Percentiles rank a stretch among this genome's conserved stretches.
phyloP scores from a whole-genome alignment of 2,329 filamentous ascomycete species.

The Neospermospora avenae region DNA sequence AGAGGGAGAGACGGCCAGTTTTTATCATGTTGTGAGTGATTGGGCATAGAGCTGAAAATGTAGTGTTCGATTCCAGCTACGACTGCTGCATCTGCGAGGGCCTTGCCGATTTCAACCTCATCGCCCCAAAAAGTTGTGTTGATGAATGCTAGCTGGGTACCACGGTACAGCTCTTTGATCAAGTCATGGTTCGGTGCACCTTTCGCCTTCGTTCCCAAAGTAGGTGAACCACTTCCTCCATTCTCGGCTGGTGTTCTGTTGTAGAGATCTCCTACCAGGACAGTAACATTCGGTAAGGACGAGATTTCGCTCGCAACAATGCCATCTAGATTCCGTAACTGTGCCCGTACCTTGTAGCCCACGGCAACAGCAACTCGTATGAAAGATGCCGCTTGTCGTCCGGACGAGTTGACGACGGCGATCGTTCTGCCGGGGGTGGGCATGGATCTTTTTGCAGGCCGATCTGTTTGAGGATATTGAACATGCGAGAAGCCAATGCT shows the following conservation, averaged over 20 bases:
- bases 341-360: constrained; percentile 88
- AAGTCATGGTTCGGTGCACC: constrained; percentile 68
- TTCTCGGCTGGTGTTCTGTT: constrained; percentile 47
- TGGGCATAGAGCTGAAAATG: constrained; percentile 96
- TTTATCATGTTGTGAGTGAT: constrained; percentile 71
- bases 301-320: constrained; percentile 85
- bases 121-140: constrained; percentile 98
- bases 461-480: constrained; percentile 20
- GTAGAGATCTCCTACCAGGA: constrained; percentile 63
- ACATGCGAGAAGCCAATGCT: constrained; percentile 18
- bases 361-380: constrained; percentile 92
- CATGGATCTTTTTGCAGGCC: constrained; percentile 35
- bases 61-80: constrained; percentile 82
- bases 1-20: constrained; percentile 79
- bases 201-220: constrained; percentile 56
- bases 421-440: constrained; percentile 53
- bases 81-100: constrained; percentile 85
- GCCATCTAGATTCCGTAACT: constrained; percentile 82
- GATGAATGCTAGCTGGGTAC: constrained; percentile 88
- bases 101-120: constrained; percentile 84
- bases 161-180: constrained; percentile 75
- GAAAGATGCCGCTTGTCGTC: constrained; percentile 91
- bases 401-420: constrained; percentile 92
- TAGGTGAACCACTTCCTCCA: constrained; percentile 42
- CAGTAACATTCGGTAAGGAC: constrained; percentile 70